Percentiles rank a stretch among this genome's conserved stretches.
These are phyloP conservation scores for Naegleria fowleri DNA, from an alignment of 208 protist species.

Conservation along the genomic window DNA sequence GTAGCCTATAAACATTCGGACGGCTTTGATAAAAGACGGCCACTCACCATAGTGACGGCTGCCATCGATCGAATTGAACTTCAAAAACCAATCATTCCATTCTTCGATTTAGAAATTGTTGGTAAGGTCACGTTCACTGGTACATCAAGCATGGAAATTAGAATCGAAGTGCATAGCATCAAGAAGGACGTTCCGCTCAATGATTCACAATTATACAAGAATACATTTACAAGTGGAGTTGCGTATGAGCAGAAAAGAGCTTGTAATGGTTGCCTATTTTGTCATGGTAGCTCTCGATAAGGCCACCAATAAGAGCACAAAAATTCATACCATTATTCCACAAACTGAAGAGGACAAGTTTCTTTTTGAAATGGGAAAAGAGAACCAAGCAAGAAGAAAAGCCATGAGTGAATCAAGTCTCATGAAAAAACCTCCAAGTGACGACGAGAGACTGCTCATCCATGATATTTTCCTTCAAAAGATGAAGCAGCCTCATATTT, in stretches of 20 bases:
- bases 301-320: conserved; percentile 19
- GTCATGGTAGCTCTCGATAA: conserved; percentile 42
- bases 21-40: background rate
- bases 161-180: background rate
- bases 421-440: conserved; percentile 28
- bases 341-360: conserved; percentile 21
- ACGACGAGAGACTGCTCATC: conserved; percentile 30
- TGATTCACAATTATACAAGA: conserved; percentile 26
- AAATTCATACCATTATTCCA: conserved; percentile 16
- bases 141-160: conserved; percentile 29
- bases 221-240: background rate
- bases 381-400: conserved; percentile 30
- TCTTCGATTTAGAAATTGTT: conserved; percentile 34
- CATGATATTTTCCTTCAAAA: conserved; percentile 38
- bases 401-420: background rate
- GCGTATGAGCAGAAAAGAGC: background rate
- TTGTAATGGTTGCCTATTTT: conserved; percentile 38
- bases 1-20: conserved; percentile 36
- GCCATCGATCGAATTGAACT: conserved; percentile 22
- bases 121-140: conserved; percentile 35
- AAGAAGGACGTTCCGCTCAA: conserved; percentile 11
- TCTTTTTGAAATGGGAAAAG: conserved; percentile 32
- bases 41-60: conserved; percentile 14
- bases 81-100: conserved; percentile 24
- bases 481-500: background rate